Evolutionary conservation across 75 land plant genomes (phyloP).

Genomic region (Chamaecyparis obtusa): DNA sequence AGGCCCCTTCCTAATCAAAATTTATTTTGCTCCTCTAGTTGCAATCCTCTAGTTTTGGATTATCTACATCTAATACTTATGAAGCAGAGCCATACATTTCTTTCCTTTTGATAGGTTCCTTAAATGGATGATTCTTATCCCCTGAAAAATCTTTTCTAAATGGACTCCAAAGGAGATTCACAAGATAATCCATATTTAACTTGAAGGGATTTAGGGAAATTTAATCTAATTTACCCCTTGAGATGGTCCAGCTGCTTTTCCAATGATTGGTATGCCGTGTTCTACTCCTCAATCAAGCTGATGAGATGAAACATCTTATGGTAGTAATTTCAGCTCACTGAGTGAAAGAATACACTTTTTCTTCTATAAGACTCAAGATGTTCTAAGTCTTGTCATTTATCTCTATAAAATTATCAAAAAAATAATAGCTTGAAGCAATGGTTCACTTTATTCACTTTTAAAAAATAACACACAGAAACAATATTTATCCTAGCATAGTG

Average conservation of each 20-base stretch:
- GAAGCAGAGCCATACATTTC: constrained; percentile 23
- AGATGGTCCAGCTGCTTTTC: constrained; percentile 41
- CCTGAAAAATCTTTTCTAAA: constrained; percentile 3
- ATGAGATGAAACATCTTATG: constrained; percentile 43
- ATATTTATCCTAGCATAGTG: no score
- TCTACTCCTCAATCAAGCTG: constrained; percentile 45
- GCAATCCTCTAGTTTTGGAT: constrained; percentile 19
- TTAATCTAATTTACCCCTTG: constrained; percentile 14
- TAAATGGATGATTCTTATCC: background rate
- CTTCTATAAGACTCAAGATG: constrained; percentile 49
- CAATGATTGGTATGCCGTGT: constrained; percentile 43
- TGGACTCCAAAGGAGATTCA: background rate
- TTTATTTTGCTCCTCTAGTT: background rate
- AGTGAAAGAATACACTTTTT: constrained; percentile 55
- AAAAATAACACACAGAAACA: background rate
- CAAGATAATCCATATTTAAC: background rate
- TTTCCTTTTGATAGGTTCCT: background rate
- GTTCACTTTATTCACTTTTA: background rate
- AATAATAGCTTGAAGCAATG: background rate
- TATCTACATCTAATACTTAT: constrained; percentile 33
- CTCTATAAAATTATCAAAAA: constrained; percentile 18
- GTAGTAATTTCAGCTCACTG: constrained; percentile 47
- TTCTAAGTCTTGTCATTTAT: constrained; percentile 34
- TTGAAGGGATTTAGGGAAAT: background rate
- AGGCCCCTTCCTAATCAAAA: background rate